Percentiles rank a stretch among this genome's conserved stretches.
Conservation (phyloP, 768 basidiomycete genomes). For the Boletellus emodensis region DNA sequence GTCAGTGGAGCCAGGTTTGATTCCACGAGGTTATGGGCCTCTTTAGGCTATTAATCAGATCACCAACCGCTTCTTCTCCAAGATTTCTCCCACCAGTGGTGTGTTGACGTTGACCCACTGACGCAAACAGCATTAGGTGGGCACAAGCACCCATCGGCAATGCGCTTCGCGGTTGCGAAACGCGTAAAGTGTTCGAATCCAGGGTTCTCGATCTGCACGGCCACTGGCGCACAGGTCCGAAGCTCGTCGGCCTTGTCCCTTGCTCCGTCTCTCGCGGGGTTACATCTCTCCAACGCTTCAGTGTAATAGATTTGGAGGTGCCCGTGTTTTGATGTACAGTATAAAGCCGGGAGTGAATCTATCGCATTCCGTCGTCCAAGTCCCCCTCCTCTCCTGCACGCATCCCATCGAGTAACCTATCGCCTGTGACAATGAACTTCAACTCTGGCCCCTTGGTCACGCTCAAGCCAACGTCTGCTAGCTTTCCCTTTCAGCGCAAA, state of each 20-base stretch:
- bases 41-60: slow-evolving; percentile 8
- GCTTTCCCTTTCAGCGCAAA: slow-evolving; percentile 39
- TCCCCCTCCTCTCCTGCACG: not conserved
- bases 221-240: slow-evolving; percentile 18
- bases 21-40: slow-evolving; percentile 20
- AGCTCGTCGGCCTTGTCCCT: slow-evolving; percentile 9
- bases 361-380: not conserved
- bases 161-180: slow-evolving; percentile 14
- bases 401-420: not conserved
- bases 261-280: slow-evolving; percentile 11
- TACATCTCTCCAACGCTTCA: slow-evolving; percentile 3
- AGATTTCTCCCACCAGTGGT: slow-evolving; percentile 18
- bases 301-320: slow-evolving; percentile 2
- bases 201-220: slow-evolving; percentile 16
- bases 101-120: slow-evolving; percentile 2
- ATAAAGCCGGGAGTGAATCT: slow-evolving; percentile 17
- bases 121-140: slow-evolving; percentile 6
- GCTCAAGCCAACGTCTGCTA: slow-evolving; percentile 32
- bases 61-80: slow-evolving; percentile 5
- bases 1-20: slow-evolving; percentile 4
- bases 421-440: slow-evolving; percentile 19
- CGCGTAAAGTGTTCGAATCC: slow-evolving; percentile 8
- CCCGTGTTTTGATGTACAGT: slow-evolving; percentile 8
- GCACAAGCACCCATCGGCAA: slow-evolving; percentile 2
- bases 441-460: slow-evolving; percentile 30